Conservation (phyloP, 805 yeast genomes). For the Starmera dryadoides region DNA sequence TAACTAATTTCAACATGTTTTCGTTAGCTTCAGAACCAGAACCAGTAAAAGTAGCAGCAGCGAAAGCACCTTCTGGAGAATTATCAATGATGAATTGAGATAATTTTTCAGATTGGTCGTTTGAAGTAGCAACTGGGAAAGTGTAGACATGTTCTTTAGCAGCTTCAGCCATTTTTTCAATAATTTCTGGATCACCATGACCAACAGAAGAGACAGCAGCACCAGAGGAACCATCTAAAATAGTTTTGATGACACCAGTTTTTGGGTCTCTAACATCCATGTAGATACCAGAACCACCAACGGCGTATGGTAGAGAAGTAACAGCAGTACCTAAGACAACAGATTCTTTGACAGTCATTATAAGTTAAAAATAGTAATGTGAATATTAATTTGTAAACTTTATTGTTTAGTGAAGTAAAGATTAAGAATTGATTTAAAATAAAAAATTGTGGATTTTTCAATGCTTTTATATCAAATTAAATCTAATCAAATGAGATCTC, state of each 20-base stretch:
- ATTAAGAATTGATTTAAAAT: too few species aligned
- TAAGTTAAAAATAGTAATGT: too few species aligned
- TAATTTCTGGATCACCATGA: constrained; percentile 34
- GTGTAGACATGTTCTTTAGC: constrained; percentile 30
- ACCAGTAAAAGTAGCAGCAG: constrained; percentile 39
- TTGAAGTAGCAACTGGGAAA: constrained; percentile 24
- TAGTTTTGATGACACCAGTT: constrained; percentile 24
- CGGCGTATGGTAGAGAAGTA: constrained; percentile 23
- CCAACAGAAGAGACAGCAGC: constrained; percentile 47
- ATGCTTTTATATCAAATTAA: too few species aligned
- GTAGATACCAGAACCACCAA: constrained; percentile 30
- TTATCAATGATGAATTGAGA: constrained; percentile 35
- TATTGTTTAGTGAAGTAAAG: too few species aligned
- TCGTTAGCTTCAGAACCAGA: constrained; percentile 66
- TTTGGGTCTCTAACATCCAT: constrained; percentile 29
- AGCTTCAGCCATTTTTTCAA: constrained; percentile 30
- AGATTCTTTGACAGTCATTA: constrained; percentile 7
- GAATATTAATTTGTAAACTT: too few species aligned
- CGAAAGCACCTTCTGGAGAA: constrained; percentile 37
- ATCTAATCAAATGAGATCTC: too few species aligned
- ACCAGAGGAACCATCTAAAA: constrained; percentile 39
- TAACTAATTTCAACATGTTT: constrained; percentile 52
- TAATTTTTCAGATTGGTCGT: constrained; percentile 32
- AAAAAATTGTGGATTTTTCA: too few species aligned
- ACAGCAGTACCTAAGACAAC: constrained; percentile 25